Evolutionary conservation across 1,284 basidiomycete species (phyloP).

Genomic region (Rhodotorula sp.): DNA sequence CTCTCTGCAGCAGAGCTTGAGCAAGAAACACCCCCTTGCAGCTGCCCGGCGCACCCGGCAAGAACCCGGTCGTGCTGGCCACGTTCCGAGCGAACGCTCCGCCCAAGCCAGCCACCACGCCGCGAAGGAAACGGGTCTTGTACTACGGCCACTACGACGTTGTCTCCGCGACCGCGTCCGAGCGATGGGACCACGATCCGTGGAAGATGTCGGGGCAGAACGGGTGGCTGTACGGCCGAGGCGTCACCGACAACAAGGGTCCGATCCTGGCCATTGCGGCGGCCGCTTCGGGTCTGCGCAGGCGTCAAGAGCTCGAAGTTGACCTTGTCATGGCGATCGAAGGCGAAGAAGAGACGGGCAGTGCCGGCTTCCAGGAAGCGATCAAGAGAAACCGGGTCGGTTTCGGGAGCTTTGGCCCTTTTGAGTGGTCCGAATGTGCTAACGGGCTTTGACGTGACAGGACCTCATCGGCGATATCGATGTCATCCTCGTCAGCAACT

Average conservation of each 20-base stretch:
- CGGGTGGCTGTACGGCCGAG: constrained; percentile 91
- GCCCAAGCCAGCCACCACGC: constrained; percentile 21
- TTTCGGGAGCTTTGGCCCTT: not conserved
- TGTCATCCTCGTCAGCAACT: constrained; percentile 81
- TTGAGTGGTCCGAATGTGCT: not conserved
- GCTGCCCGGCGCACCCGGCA: constrained; percentile 43
- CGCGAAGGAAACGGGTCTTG: constrained; percentile 61
- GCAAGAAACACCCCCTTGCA: constrained; percentile 2
- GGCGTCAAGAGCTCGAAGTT: constrained; percentile 69
- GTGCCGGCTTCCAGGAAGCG: constrained; percentile 73
- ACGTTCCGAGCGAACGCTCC: constrained; percentile 65
- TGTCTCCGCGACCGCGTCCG: constrained; percentile 65
- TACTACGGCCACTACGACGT: constrained; percentile 97
- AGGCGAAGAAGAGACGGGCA: constrained; percentile 94
- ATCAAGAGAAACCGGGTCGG: constrained; percentile 71
- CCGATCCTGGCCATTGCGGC: constrained; percentile 88
- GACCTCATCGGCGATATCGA: constrained; percentile 77
- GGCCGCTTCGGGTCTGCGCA: constrained; percentile 77
- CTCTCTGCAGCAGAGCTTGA: not conserved
- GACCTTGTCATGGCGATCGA: constrained; percentile 91
- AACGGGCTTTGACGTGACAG: constrained; percentile 49
- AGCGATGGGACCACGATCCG: constrained; percentile 80
- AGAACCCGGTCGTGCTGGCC: constrained; percentile 80
- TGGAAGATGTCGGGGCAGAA: constrained; percentile 79
- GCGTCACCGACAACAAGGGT: constrained; percentile 63